phyloP scores from a whole-genome alignment of 352 stramenopile genomes.

The Phytophthora colocasiae region DNA sequence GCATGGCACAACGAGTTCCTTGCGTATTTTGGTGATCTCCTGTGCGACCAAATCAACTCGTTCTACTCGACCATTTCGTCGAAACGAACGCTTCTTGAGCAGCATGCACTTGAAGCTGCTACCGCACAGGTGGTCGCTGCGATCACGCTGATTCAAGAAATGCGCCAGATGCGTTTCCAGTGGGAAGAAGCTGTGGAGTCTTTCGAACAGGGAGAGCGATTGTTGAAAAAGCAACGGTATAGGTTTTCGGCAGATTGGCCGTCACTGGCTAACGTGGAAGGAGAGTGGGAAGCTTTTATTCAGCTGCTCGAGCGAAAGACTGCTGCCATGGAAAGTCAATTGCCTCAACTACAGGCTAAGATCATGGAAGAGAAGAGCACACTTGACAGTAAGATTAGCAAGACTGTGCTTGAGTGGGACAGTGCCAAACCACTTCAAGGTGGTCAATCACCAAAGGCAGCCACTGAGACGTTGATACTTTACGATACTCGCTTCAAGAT shows the following conservation, averaged over 20 bases:
- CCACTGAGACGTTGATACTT: slow-evolving; percentile 82
- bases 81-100: slow-evolving; percentile 92
- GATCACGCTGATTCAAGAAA: slow-evolving; percentile 91
- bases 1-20: slow-evolving; percentile 99
- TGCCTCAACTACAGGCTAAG: slow-evolving; percentile 97
- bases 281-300: slow-evolving; percentile 96
- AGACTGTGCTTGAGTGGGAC: slow-evolving; percentile 85
- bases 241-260: slow-evolving; percentile 97
- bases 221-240: slow-evolving; percentile 97
- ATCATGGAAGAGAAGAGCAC: slow-evolving; percentile 96
- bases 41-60: slow-evolving; percentile 93
- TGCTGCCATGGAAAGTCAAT: slow-evolving; percentile 95
- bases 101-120: slow-evolving; percentile 94
- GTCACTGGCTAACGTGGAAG: slow-evolving; percentile 95
- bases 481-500: slow-evolving; percentile 89
- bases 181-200: slow-evolving; percentile 88
- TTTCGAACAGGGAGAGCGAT: slow-evolving; percentile 94
- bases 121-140: slow-evolving; percentile 96
- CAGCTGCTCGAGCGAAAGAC: slow-evolving; percentile 91
- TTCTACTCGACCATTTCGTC: slow-evolving; percentile 89
- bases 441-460: slow-evolving; percentile 67
- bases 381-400: slow-evolving; percentile 84
- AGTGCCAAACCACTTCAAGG: slow-evolving; percentile 82
- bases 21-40: slow-evolving; percentile 94
- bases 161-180: slow-evolving; percentile 70